Base-by-base conservation (phyloP, 2,329 filamentous ascomycete species). In the Microcyclosporella mali region DNA sequence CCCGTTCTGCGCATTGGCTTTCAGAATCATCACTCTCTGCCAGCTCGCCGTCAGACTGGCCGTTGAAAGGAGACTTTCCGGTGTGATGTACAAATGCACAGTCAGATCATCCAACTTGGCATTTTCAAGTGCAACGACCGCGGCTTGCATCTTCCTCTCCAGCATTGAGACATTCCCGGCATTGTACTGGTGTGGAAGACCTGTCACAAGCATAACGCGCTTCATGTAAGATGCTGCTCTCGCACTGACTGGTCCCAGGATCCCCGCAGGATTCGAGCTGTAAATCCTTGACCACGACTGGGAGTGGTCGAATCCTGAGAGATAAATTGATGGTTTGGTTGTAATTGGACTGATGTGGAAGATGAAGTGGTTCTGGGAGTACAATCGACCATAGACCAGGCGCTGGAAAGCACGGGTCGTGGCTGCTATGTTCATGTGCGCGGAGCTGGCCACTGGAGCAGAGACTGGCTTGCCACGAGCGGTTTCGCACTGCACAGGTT, bases 171-270 rank as follows among this genome's bases (percentile, higher is more conserved):
- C 39, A 10, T 46, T 35, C n/a, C 25, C 18, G 2, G 30, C 32
- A 12, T 31, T 15, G 15, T 35, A 32, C 2, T 34, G 32, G 9
- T 29, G 21, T 10, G 44, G 44, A 2, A 42, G 16, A 6, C 39
- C 39, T 31, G 37, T 34, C 25, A 42, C 35, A 7, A 46, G 27
- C 12, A 31, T 43, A 15, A 46, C 18, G 6, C 28, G 16, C 25
- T 35, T 28, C 34, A 46, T 31, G 12, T 40, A 46, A 4, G 16
- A 33, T 16, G 39, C 40, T n/a, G 44, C 40, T n/a, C 44, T 30
- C 4, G 12, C 31, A 10, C 28, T 42, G 2, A 42, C 8, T 7
- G 44, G 39, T 12, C 44, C 40, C 15, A 42, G 37, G 12, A 32
- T 15, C 8, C 35, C 21, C 16, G 41, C 7, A 17, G 18, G 21